phyloP scores from a whole-genome alignment of 805 yeast genomes.

The Ogataea ganodermae region DNA sequence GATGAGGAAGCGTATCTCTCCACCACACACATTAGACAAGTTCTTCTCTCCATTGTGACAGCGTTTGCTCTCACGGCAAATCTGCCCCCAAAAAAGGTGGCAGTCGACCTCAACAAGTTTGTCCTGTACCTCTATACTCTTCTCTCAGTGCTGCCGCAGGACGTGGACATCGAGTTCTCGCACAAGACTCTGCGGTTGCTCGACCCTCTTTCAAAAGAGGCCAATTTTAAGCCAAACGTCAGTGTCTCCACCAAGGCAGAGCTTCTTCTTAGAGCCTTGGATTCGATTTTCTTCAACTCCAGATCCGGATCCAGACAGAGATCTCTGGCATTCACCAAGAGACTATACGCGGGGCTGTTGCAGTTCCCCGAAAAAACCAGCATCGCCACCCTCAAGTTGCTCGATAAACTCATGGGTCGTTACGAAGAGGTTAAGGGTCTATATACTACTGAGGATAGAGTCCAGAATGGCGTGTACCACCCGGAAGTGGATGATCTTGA shows the following conservation, averaged over 20 bases:
- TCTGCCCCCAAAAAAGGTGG: conserved; percentile 69
- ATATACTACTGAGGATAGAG: conserved; percentile 85
- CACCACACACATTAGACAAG: conserved; percentile 61
- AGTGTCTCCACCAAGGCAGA: conserved; percentile 90
- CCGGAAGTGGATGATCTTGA: conserved; percentile 67
- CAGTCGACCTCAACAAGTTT: conserved; percentile 80
- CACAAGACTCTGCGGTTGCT: conserved; percentile 77
- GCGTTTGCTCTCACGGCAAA: conserved; percentile 84
- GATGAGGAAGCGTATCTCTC: conserved; percentile 45
- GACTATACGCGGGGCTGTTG: conserved; percentile 64
- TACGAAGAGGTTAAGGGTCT: conserved; percentile 74
- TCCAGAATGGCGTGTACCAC: conserved; percentile 76
- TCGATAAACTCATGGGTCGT: conserved; percentile 72
- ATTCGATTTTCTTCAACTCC: conserved; percentile 77
- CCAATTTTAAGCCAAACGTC: conserved; percentile 60
- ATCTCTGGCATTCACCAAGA: conserved; percentile 80
- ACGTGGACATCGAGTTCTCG: conserved; percentile 83
- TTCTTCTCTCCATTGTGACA: conserved; percentile 81
- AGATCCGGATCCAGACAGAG: conserved; percentile 65
- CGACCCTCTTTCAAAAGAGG: conserved; percentile 62
- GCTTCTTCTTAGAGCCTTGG: conserved; percentile 72
- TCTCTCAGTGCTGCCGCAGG: conserved; percentile 67
- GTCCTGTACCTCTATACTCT: conserved; percentile 72
- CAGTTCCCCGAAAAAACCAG: conserved; percentile 89
- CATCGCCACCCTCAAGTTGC: conserved; percentile 72